A percentile compares a stretch with the other conserved stretches of the same genome.
phyloP scores from a whole-genome alignment of 225 moss, liverwort and hornwort genomes.

The Physcomitrium patens region DNA sequence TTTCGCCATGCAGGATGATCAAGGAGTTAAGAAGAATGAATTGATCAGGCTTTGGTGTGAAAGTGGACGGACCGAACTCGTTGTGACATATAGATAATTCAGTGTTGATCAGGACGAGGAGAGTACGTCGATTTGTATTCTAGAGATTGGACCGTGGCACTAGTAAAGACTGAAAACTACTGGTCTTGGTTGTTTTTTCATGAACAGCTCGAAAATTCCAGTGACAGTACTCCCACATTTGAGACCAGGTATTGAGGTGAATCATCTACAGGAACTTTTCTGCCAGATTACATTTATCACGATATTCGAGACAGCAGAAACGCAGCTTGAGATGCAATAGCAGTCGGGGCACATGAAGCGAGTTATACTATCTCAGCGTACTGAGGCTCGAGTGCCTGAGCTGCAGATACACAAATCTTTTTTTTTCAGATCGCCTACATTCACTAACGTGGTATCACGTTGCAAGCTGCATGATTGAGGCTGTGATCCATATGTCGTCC shows the following conservation, averaged over 20 bases:
- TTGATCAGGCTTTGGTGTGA: too few relatives aligned
- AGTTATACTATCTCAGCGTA: neutral
- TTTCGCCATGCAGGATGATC: too few relatives aligned
- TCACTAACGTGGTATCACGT: neutral
- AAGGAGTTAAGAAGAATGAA: too few relatives aligned
- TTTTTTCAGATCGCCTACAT: slow-evolving; percentile 18
- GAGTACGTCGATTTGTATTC: too few relatives aligned
- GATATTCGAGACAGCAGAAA: slow-evolving; percentile 15
- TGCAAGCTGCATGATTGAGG: neutral
- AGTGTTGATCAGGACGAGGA: too few relatives aligned
- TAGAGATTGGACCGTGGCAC: too few relatives aligned
- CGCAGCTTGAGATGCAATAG: neutral
- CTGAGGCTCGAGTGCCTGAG: slow-evolving; percentile 8
- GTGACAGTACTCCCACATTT: neutral
- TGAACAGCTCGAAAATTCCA: neutral
- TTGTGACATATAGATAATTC: too few relatives aligned
- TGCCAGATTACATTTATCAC: neutral
- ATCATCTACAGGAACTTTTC: too few relatives aligned
- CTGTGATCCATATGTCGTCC: neutral
- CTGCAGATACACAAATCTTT: slow-evolving; percentile 21
- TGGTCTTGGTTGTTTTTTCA: neutral
- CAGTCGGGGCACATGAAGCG: slow-evolving; percentile 1
- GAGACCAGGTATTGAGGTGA: neutral
- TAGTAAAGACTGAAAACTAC: neutral
- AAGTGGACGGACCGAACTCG: too few relatives aligned